phyloP scores from a whole-genome alignment of 2,329 filamentous ascomycete genomes.

The Colletotrichum orchidophilum region DNA sequence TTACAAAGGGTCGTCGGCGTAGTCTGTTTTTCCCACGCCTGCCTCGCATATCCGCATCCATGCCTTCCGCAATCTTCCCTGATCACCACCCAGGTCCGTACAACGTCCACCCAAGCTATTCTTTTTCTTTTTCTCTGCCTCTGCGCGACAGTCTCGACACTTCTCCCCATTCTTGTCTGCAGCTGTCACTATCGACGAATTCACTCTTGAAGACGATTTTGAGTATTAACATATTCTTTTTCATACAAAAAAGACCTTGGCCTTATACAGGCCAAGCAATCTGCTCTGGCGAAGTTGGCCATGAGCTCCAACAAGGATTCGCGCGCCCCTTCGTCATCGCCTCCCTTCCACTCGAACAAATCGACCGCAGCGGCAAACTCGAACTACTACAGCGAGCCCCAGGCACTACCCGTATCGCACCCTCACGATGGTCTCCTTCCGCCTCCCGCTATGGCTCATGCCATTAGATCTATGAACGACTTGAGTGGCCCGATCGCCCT shows the following conservation, averaged over 20 bases:
- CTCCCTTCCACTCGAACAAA: constrained; percentile 41
- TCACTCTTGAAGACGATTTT: background rate
- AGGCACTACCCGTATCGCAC: constrained; percentile 40
- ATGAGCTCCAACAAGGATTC: constrained; percentile 49
- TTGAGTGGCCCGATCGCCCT: constrained; percentile 44
- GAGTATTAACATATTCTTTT: constrained; percentile 16
- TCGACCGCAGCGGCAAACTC: background rate
- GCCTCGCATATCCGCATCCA: constrained; percentile 17
- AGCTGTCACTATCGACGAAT: background rate
- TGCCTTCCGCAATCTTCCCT: constrained; percentile 33
- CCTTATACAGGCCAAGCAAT: constrained; percentile 49
- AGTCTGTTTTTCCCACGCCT: background rate
- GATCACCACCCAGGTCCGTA: constrained; percentile 28
- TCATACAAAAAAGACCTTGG: constrained; percentile 35
- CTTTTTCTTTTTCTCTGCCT: background rate
- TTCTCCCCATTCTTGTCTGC: background rate
- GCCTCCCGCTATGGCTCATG: constrained; percentile 49
- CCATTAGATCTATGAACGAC: constrained; percentile 54
- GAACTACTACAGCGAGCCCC: constrained; percentile 30
- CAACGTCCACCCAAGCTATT: background rate
- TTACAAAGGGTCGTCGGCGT: constrained; percentile 18
- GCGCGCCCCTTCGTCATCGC: constrained; percentile 36
- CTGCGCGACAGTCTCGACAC: background rate
- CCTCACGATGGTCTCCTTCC: constrained; percentile 40
- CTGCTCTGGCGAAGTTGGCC: constrained; percentile 54